Base-by-base conservation (phyloP, 2,329 filamentous ascomycete species). In the Curvularia hawaiiensis region DNA sequence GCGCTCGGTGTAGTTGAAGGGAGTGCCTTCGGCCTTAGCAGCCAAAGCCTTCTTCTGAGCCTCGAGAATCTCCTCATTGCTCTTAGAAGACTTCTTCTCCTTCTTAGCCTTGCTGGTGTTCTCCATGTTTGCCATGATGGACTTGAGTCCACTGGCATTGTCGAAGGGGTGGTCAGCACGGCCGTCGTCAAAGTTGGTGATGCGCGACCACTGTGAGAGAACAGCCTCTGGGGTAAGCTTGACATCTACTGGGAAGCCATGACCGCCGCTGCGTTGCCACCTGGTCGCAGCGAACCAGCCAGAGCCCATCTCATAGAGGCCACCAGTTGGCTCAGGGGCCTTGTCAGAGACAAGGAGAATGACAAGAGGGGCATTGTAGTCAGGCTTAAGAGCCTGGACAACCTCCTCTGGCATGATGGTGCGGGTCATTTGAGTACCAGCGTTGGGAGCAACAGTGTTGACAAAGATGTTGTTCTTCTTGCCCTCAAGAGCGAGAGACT, bases 361-460 rank as follows among this genome's bases (percentile, higher is more conserved):
- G 50, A 99, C 93, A 38, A 98, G 81, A 60, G 95, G 95, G 52
- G 95, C 95, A 77, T 99, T 93, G 79, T 97, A 98, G 75, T 98
- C 94, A 59, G 95, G 95, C 88, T 98, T 99, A 85, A 99, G 97
- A 45, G 95, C 94, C 82, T 98, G 93, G 18, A 99, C 93, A 82
- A 98, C 88, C 82, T 99, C 95, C 79, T 97, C 92, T 30, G 95
- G 95, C 83, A 99, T 86, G 76, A 99, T 91, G 50, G 91, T 94
- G 67, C 88, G 86, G 54, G 95, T 99, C 91, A 99, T 95, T 75
- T 89, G 88, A 44, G 95, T 99, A 69, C 95, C 95, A 39, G 95
- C 95, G 73, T 98, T 99, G 67, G 95, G 95, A 24, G 95, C 95
- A 72, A 99, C 97, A 57, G 93, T 97, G 85, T 99, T 99, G 78